Base-by-base conservation (phyloP, 257 asterid species). In the Ilex asprella region DNA sequence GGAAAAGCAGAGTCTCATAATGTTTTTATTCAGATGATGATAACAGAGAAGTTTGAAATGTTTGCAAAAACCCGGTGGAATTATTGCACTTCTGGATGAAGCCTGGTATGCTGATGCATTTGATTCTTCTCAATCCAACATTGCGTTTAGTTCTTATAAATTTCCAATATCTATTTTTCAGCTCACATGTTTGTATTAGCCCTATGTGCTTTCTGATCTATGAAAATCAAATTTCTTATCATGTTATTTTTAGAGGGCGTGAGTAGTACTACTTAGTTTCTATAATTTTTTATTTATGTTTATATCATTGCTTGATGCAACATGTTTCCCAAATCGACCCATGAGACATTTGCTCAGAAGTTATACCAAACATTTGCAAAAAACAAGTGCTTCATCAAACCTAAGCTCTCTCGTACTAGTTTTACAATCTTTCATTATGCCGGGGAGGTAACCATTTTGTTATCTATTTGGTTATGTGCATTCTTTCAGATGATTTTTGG, bases 321-420 rank as follows among this genome's bases (percentile, higher is more conserved):
- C 74, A 93, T 93, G 99, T 93, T 93, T 71, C 99, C 99, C 64
- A 89, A 87, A 87, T 93, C 99, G 30, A 93, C 97, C 41, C 99
- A 93, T 70, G 99, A 93, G 77, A 93, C 99, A 77, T 93, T 93
- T 85, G 95, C 99, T 69, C 99, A 93, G 81, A 93, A 93, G 84
- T 63, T 93, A 83, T 93, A 93, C 75, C 99, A 93, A 75, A 93
- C 99, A 75, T 84, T 85, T 67, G 49, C 84, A 29, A 93, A 89
- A 80, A 75, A 89, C 75, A 89, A 93, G 71, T 96, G 99, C 61
- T 93, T 93, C 85, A 75, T 93, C 84, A 93, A 93, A 77, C 97
- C 99, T 53, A 93, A 93, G 79, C 97, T 93, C 65, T 93, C 99
- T 46, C 94, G 97, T 67, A 93, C 99, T 77, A 89, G 83, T 74